Evolutionary conservation across 805 yeast genomes (phyloP), one percentile per base, ranked within the genome.

Genomic region (Blastobotrys attinorum): DNA sequence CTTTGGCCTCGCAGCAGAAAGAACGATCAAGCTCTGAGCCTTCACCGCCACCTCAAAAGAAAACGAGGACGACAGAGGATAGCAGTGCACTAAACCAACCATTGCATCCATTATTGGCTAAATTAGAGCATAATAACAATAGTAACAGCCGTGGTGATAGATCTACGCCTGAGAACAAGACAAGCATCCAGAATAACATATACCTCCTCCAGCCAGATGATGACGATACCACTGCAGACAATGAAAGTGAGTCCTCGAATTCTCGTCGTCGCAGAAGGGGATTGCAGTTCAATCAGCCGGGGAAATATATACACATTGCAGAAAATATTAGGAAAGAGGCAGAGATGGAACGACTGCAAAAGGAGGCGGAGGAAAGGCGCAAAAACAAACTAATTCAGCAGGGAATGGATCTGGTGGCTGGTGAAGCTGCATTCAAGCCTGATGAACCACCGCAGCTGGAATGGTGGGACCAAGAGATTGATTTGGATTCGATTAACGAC

Each of bases 401-500:
- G 13, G 43, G 22, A 2, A 62, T 69, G 31, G 77, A 77, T 0
- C 54, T 73, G 4, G 53, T 56, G 1, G 46, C 71, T 0, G 81
- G 80, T 3, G 96, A 86, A 55, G 73, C 76, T 16, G 58, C 65
- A 6, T 83, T 71, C 54, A 60, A 64, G 42, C 65, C 65, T 0
- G 58, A 56, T 0, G 56, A 47, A 16, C 88, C 89, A 1, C 95
- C 95, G 0, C 48, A 45, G 2, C 62, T 79, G 1, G 96, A 88
- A 60, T 87, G 96, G 96, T 90, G 97, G 97, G 96, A 90, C 63
- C 37, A 34, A 3, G 50, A 45, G 29, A 15, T 31, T 18, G 22
- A 10, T 61, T 61, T 17, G 10, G 67, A 66, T 15, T 81, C 83
- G 0, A 75, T 87, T 1, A 72, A 89, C 0, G 57, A 70, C n/a